Evolutionary conservation across 1,284 basidiomycete species (phyloP).

Genomic region (Ganoderma boninense): DNA sequence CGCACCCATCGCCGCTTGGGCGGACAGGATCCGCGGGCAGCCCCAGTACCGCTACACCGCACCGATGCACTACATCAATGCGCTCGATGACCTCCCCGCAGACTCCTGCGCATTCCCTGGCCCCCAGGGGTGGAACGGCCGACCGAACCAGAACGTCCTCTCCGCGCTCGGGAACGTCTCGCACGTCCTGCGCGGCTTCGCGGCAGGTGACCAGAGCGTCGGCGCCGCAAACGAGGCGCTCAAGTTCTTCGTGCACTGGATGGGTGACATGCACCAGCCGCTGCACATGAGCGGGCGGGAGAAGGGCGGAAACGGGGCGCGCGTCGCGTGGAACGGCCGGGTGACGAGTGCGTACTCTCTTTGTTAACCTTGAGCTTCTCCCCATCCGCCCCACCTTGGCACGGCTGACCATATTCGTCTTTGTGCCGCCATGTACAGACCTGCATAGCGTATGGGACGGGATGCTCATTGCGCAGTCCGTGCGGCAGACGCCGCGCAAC

Average conservation of each 20-base stretch:
- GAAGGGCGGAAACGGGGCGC: constrained; percentile 83
- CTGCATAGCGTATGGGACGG: constrained; percentile 90
- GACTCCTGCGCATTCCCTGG: constrained; percentile 83
- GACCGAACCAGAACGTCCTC: constrained; percentile 75
- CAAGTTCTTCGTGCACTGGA: constrained; percentile 90
- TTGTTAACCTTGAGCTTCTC: constrained; percentile 7
- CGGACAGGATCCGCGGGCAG: constrained; percentile 67
- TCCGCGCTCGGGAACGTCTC: constrained; percentile 81
- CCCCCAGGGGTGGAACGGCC: constrained; percentile 77
- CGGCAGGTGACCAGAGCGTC: constrained; percentile 31
- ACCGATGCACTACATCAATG: constrained; percentile 80
- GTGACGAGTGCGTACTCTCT: constrained; percentile 62
- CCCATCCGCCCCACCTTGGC: background rate
- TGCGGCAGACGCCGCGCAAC: constrained; percentile 77
- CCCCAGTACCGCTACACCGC: constrained; percentile 67
- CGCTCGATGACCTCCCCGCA: constrained; percentile 79
- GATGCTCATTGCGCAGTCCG: constrained; percentile 81
- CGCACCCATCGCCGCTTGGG: constrained; percentile 87
- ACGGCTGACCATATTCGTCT: background rate
- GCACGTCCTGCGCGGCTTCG: constrained; percentile 59
- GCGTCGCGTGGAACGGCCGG: constrained; percentile 75
- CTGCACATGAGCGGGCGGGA: constrained; percentile 89
- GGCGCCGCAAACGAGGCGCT: constrained; percentile 67
- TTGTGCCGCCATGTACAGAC: constrained; percentile 51
- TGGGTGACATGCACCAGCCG: constrained; percentile 93